Conservation (phyloP, 192 early-diverging fungal species). For the Neocallimastix lanati region DNA sequence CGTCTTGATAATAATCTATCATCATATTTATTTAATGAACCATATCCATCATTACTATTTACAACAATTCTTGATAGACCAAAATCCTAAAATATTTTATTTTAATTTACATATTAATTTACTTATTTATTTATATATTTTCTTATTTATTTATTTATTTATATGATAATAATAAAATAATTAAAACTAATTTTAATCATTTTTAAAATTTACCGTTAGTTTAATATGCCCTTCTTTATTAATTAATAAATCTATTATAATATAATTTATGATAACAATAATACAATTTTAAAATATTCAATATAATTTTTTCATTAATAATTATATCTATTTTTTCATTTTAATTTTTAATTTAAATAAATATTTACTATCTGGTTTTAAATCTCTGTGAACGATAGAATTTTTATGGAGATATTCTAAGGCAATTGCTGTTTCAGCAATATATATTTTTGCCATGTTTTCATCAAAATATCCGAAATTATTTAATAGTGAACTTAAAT, state of each 20-base stretch:
- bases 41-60: not conserved
- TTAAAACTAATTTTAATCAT: too few species aligned
- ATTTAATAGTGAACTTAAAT: constrained; percentile 54
- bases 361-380: constrained; percentile 38
- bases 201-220: constrained; percentile 33
- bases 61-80: constrained; percentile 65
- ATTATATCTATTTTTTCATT: not conserved
- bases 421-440: constrained; percentile 72
- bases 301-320: too few species aligned
- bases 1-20: not conserved
- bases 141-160: too few species aligned
- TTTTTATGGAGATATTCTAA: constrained; percentile 79
- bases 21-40: not conserved
- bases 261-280: not conserved
- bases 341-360: constrained; percentile 18
- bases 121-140: too few species aligned
- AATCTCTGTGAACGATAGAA: constrained; percentile 63
- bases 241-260: constrained; percentile 49
- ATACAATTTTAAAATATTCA: not conserved
- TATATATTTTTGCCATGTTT: constrained; percentile 70
- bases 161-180: not conserved
- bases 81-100: constrained; percentile 44
- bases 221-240: constrained; percentile 79
- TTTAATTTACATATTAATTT: too few species aligned
- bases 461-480: constrained; percentile 62